Base-by-base conservation (phyloP, 805 yeast species). In the Ogataea pini region DNA sequence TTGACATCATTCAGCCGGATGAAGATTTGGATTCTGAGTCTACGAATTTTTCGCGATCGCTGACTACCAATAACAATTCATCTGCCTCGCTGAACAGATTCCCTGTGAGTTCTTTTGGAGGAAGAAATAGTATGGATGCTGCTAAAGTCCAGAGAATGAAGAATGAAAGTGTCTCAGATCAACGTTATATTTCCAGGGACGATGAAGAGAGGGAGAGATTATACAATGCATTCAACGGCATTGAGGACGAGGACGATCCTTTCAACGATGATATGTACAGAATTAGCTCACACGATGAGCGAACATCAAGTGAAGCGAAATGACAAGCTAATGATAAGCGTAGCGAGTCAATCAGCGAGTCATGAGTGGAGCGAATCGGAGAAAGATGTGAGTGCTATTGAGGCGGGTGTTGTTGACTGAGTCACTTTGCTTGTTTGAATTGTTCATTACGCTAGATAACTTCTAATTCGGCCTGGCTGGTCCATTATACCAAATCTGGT, bases 1-100 rank as follows among this genome's bases (percentile, higher is more conserved):
- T 86, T 60, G 95, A 86, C 61, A 81, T 86, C 40, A 86, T 86
- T 38, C 85, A 83, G 16, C 85, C 60, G 19, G 65, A 56, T 19
- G 60, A 60, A 36, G 53, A 69, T 40, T 48, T 51, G 19, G 60
- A 56, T 20, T 50, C 52, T 13, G 56, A 52, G 45, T 52, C 50
- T 16, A 47, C 53, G 1, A 48, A 44, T 24, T 49, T 52, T 20
- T 45, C 51, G 32, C 47, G 55, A 37, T 50, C 55, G 6, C 37
- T 50, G 27, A 41, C 54, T 34, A 49, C 48, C 24, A 45, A 52
- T 20, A 45, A 47, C 32, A 43, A 47, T 28, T 51, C 52, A 6
- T 42, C 48, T 24, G 27, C 50, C 20, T 50, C 58, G 16, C 29
- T 54, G 7, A 47, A 37, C 24, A 44, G 48, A 16, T 40, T 52